A percentile compares a stretch with the other conserved stretches of the same genome.
Evolutionary conservation across 1,284 basidiomycete genomes (phyloP).

Genomic region (Leccinum subspadiceum): DNA sequence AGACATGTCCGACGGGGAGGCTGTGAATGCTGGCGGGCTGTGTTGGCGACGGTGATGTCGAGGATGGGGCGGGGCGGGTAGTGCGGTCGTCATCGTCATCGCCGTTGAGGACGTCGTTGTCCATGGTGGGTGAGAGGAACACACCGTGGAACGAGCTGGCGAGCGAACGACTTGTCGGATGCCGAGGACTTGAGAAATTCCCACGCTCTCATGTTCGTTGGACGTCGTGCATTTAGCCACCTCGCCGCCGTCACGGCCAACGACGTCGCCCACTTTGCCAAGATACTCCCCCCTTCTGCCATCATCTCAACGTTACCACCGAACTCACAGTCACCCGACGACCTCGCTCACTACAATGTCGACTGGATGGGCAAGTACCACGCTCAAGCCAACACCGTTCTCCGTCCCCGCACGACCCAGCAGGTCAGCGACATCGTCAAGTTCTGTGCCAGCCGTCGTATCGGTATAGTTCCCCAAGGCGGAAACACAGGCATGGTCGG

Average conservation of each 20-base stretch:
- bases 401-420: constrained; percentile 86
- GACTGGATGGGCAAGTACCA: constrained; percentile 99
- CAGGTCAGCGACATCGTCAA: constrained; percentile 88
- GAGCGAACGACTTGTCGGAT: neutral
- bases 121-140: neutral
- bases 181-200: neutral
- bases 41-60: neutral
- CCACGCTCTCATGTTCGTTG: neutral
- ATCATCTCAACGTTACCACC: constrained; percentile 67
- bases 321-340: constrained; percentile 48
- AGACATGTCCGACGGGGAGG: constrained; percentile 53
- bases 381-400: constrained; percentile 79
- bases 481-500: constrained; percentile 98
- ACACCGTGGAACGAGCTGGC: neutral
- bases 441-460: constrained; percentile 77
- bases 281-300: constrained; percentile 56
- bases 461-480: constrained; percentile 94
- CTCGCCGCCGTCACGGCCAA: constrained; percentile 49
- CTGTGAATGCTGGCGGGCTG: constrained; percentile 52
- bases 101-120: neutral
- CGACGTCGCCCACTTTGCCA: constrained; percentile 63
- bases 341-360: constrained; percentile 81
- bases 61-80: neutral
- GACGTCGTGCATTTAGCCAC: neutral
- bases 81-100: constrained; percentile 19